Percentiles rank a stretch among this genome's conserved stretches.
Conservation (phyloP, 2,329 filamentous ascomycete species). For the Fusarium sacchari region DNA sequence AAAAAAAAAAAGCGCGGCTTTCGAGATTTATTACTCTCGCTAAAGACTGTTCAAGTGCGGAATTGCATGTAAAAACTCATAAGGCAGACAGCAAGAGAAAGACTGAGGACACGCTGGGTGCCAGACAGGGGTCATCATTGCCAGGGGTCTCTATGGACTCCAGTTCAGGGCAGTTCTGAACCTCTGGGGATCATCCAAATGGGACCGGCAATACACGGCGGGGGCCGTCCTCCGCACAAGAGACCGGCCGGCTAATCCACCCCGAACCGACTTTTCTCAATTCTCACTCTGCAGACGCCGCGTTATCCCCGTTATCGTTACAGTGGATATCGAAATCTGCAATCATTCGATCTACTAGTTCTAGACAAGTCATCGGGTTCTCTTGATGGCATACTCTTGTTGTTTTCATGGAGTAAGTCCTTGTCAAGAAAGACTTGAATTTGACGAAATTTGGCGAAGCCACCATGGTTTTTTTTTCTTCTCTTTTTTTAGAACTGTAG, state of each 20-base stretch:
- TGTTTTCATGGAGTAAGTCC: slow-evolving; percentile 19
- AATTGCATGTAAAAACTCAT: neutral
- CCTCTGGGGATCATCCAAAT: slow-evolving; percentile 34
- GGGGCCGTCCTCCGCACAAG: slow-evolving; percentile 7
- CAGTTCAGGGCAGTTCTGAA: slow-evolving; percentile 25
- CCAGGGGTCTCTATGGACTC: slow-evolving; percentile 38
- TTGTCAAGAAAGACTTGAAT: slow-evolving; percentile 23
- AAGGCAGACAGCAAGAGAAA: slow-evolving; percentile 7
- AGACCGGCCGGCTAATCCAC: slow-evolving; percentile 25
- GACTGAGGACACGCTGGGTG: slow-evolving; percentile 20
- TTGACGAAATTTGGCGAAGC: slow-evolving; percentile 13
- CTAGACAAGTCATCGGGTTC: neutral
- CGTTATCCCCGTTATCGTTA: slow-evolving; percentile 29
- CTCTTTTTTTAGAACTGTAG: neutral
- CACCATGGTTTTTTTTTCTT: slow-evolving; percentile 20
- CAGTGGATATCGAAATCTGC: slow-evolving; percentile 3
- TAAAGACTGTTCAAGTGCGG: slow-evolving; percentile 3
- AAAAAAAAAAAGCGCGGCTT: neutral
- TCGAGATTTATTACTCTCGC: neutral
- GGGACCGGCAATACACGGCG: slow-evolving; percentile 21
- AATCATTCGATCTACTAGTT: slow-evolving; percentile 33
- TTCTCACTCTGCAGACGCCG: slow-evolving; percentile 17
- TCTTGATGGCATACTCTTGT: slow-evolving; percentile 2
- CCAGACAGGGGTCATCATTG: slow-evolving; percentile 36
- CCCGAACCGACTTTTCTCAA: slow-evolving; percentile 27